Evolutionary conservation across 352 stramenopile genomes (phyloP).

Genomic region (Globisporangium emineosum): DNA sequence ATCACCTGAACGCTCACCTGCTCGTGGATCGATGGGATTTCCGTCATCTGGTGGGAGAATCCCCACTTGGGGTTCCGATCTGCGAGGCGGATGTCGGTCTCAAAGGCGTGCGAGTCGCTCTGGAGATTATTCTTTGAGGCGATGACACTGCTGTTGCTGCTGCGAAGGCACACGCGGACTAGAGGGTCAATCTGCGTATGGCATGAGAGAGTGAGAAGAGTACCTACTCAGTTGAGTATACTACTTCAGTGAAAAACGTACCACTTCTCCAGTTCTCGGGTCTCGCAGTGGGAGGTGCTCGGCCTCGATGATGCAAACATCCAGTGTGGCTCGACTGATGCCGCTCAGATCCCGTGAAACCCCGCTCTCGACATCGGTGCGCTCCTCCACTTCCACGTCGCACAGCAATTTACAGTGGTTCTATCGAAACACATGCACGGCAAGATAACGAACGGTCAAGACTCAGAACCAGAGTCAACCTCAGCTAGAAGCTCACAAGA

Average conservation of each 20-base stretch:
- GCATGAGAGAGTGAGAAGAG: not conserved
- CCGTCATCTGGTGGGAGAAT: conserved; percentile 24
- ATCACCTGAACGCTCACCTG: conserved; percentile 54
- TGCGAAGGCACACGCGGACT: conserved; percentile 40
- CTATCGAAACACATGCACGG: conserved; percentile 10
- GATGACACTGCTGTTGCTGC: not conserved
- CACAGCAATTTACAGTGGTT: conserved; percentile 22
- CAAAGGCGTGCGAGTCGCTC: conserved; percentile 8
- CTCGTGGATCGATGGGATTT: conserved; percentile 35
- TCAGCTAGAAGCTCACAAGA: not conserved
- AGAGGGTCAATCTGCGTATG: conserved; percentile 49
- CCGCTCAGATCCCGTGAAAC: conserved; percentile 25
- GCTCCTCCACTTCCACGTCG: conserved; percentile 19
- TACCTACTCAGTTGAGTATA: too few species aligned
- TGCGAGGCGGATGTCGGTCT: conserved; percentile 39
- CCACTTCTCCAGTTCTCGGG: conserved; percentile 35
- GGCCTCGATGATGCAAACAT: conserved; percentile 40
- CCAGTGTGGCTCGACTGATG: conserved; percentile 35
- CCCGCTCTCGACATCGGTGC: conserved; percentile 28
- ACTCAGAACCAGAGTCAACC: not conserved
- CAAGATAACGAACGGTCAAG: not conserved
- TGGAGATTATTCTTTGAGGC: not conserved
- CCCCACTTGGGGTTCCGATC: conserved; percentile 51
- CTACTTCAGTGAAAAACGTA: too few species aligned
- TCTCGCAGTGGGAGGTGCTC: conserved; percentile 53